Percentiles rank a stretch among this genome's conserved stretches.
phyloP scores from a whole-genome alignment of 352 stramenopile species.

The Bremia lactucae region DNA sequence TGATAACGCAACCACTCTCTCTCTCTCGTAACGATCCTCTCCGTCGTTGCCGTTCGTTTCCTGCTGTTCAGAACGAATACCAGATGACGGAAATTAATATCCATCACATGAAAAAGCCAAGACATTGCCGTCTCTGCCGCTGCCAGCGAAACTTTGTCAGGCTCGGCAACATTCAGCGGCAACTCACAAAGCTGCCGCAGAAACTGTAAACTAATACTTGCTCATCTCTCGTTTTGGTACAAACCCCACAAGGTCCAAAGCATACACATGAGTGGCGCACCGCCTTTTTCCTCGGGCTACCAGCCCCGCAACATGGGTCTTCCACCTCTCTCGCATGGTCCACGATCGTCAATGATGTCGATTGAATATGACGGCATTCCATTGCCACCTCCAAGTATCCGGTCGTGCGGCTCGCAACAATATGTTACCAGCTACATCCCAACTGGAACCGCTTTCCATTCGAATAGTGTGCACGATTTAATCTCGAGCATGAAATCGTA shows the following conservation, averaged over 20 bases:
- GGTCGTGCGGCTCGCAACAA: conserved; percentile 61
- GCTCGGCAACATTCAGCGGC: conserved; percentile 1
- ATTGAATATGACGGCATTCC: conserved; percentile 49
- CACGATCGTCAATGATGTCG: conserved; percentile 39
- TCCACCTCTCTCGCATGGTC: conserved; percentile 23
- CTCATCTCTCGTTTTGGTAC: conserved; percentile 23
- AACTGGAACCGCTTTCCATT: conserved; percentile 44
- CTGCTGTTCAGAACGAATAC: background rate
- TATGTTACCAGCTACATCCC: conserved; percentile 72
- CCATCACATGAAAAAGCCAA: conserved; percentile 3
- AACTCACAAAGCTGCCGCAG: conserved; percentile 2
- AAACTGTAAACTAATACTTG: background rate
- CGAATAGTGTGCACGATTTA: conserved; percentile 51
- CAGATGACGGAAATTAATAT: conserved; percentile 11
- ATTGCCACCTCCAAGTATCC: conserved; percentile 54
- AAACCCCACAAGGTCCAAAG: conserved; percentile 9
- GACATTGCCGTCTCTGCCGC: conserved; percentile 21
- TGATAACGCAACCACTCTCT: too few species aligned
- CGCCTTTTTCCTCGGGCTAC: conserved; percentile 20
- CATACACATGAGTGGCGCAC: conserved; percentile 12
- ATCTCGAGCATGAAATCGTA: conserved; percentile 77
- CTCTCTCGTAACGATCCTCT: too few species aligned
- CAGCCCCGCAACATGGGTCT: conserved; percentile 15
- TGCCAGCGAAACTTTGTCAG: conserved; percentile 5
- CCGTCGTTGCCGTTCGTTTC: too few species aligned